These are phyloP conservation scores for Ogataea ganodermae DNA, from an alignment of 805 yeast genomes.

Conservation along the genomic window DNA sequence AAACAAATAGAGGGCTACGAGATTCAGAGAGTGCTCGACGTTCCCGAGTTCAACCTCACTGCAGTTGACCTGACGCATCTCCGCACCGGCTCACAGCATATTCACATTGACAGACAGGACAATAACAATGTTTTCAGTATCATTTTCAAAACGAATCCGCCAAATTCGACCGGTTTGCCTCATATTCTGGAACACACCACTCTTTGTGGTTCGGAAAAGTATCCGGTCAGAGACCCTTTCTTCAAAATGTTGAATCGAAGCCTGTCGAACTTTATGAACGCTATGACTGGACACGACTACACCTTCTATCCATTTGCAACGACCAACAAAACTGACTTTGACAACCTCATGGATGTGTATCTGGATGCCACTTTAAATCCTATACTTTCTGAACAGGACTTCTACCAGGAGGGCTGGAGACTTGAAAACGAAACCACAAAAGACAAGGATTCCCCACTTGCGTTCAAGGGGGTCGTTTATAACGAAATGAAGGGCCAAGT, in stretches of 20 bases:
- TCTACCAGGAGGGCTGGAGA: constrained; percentile 97
- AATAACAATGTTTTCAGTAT: constrained; percentile 85
- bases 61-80: constrained; percentile 74
- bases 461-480: constrained; percentile 93
- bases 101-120: constrained; percentile 85
- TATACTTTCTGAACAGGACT: constrained; percentile 73
- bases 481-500: constrained; percentile 99
- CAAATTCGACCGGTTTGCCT: constrained; percentile 93
- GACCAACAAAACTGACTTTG: constrained; percentile 78
- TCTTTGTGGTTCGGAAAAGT: constrained; percentile 87
- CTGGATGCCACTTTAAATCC: constrained; percentile 87
- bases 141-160: constrained; percentile 92
- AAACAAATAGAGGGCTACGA: constrained; percentile 64
- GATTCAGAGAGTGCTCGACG: constrained; percentile 60
- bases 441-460: constrained; percentile 61
- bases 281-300: constrained; percentile 97
- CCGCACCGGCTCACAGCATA: constrained; percentile 73
- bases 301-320: constrained; percentile 97
- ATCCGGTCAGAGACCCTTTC: constrained; percentile 95
- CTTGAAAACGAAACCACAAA: constrained; percentile 67
- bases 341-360: constrained; percentile 83
- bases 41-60: constrained; percentile 79
- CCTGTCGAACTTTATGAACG: constrained; percentile 96
- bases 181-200: constrained; percentile 97
- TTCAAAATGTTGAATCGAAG: constrained; percentile 96